Base-by-base conservation (phyloP, 2,329 filamentous ascomycete genomes). In the Alternaria panax region DNA sequence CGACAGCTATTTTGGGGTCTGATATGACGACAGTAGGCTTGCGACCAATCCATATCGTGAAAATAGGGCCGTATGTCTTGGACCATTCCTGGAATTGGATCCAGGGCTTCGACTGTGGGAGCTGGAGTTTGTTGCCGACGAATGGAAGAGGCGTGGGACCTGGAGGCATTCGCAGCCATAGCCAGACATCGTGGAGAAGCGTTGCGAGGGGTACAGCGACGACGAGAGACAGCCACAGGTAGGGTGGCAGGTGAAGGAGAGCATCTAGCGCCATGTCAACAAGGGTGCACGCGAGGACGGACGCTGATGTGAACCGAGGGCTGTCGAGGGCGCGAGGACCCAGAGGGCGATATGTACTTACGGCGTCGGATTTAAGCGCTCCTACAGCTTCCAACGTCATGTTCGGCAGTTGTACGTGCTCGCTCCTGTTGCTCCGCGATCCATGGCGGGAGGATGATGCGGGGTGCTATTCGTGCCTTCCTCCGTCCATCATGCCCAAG, bases 31-130 rank as follows among this genome's bases (percentile, higher is more conserved):
- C 59, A 0, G 80, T 81, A 2, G 81, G 80, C 11, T 74, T 77
- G n/a, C 80, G 73, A 0, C 81, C 81, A 25, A 82, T 79, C 81
- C 81, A 83, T 59, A 83, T 75, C 2, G 81, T 83, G 67, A 80
- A 82, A 48, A 83, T 82, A 4, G 80, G 80, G 0, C 81, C 82
- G 60, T 83, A 83, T 24, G 41, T 67, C 45, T 78, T 74, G 9
- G 79, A 79, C 81, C 80, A 83, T 54, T 79, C 67, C 61, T 82
- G 71, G 68, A 83, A 75, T 51, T 75, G 70, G 47, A 75, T 65
- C 75, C 75, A 77, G 40, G 74, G 74, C 43, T 70, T 66, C n/a
- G 71, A 68, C 42, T 69, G 71, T n/a, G 72, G 67, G 4, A 75
- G 65, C 38, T 75, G 68, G 24, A 71, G 61, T 27, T 75, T 75